Percentiles rank a stretch among this genome's conserved stretches.
These are phyloP conservation scores for Diversispora eburnea DNA, from an alignment of 192 early-diverging fungal species.

Conservation along the genomic window DNA sequence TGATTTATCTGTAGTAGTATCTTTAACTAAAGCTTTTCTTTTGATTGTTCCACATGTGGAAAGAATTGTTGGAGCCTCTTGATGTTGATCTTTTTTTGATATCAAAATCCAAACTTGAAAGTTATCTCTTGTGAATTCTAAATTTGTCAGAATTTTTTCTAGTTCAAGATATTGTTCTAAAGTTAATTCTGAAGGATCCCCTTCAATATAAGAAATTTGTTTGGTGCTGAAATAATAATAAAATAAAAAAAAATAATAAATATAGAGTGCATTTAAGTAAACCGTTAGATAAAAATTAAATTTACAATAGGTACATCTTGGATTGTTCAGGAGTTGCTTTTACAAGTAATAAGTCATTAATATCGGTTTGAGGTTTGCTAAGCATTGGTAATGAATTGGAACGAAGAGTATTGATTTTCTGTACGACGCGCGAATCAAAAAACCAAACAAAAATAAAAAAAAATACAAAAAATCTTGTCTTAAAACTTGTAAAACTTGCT, in stretches of 20 bases:
- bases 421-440: too few relatives aligned
- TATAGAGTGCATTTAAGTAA: background rate
- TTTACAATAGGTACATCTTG: background rate
- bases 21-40: constrained; percentile 1
- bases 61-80: background rate
- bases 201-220: constrained; percentile 11
- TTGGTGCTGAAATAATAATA: constrained; percentile 4
- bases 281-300: background rate
- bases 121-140: constrained; percentile 6
- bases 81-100: background rate
- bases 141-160: background rate
- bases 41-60: constrained; percentile 5
- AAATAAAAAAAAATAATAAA: background rate
- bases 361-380: too few relatives aligned
- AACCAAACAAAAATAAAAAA: too few relatives aligned
- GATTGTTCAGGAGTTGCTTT: constrained; percentile 18
- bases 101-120: constrained; percentile 17
- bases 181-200: background rate
- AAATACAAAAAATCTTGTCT: too few relatives aligned
- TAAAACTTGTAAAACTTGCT: too few relatives aligned
- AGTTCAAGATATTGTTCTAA: constrained; percentile 18
- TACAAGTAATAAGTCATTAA: background rate
- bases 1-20: background rate
- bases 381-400: too few relatives aligned
- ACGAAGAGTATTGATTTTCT: too few relatives aligned